Evolutionary conservation across 306 rosid species (phyloP), one percentile per base, ranked within the genome.

Genomic region (Castanea mollissima): DNA sequence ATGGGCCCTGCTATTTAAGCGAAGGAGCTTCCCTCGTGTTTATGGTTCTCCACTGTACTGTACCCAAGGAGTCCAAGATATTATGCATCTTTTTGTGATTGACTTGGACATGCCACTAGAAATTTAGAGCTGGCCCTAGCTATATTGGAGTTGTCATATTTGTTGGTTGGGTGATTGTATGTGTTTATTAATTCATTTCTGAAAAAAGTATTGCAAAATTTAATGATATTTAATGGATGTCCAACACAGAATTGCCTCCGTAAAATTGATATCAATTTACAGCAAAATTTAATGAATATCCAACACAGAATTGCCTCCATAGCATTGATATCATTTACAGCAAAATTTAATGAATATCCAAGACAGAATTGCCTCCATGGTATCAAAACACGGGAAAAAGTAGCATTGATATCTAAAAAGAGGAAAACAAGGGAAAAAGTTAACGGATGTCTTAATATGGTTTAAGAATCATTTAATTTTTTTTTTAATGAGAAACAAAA

Each of bases 1-100:
- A 15, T 68, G 91, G 88, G 52, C 76, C 87, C 77, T 51, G 71
- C 46, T 29, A 52, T 71, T 82, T 77, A 82, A 78, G 52, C 75
- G 74, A 70, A 57, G 67, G 16, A 31, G 54, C 31, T 82, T 54
- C 83, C 78, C 74, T 57, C 54, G 3, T 49, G 44, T 29, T 73
- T 59, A 16, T 71, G 79, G 62, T 46, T 21, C 55, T 23, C 54
- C 58, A 31, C 49, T 38, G 32, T 68, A 14, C 69, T 81, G 69
- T 56, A 71, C 77, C 59, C 57, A 78, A 72, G 75, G 34, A 51
- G 78, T 46, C 81, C 76, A 78, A 80, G 85, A 41, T 15, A 41
- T 62, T 23, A 16, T 52, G 55, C 57, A 69, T 65, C 55, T 19
- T 31, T 58, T 78, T 55, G 56, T 74, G 77, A 77, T 71, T 77